phyloP scores from a whole-genome alignment of 192 early-diverging fungal species.

The Coemansia sp. region DNA sequence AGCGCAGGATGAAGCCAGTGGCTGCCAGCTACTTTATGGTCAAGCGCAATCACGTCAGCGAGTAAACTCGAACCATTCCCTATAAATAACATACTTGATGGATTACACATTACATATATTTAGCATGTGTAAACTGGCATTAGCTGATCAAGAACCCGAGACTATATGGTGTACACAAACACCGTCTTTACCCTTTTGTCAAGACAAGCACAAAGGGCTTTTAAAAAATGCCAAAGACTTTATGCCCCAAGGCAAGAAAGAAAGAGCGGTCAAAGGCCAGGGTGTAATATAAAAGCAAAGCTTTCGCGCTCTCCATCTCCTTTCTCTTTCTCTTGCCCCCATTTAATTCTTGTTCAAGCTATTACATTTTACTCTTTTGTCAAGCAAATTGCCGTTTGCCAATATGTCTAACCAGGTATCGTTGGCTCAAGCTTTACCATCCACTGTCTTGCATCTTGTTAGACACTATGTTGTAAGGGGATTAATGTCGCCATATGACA shows the following conservation, averaged over 20 bases:
- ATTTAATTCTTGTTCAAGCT: no score
- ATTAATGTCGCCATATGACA: background rate
- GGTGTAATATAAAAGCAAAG: no score
- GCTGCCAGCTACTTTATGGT: constrained; percentile 40
- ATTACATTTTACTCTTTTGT: background rate
- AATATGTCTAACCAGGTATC: background rate
- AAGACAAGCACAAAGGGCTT: no score
- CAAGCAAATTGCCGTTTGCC: background rate
- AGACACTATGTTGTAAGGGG: background rate
- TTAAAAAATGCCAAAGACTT: no score
- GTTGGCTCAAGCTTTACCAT: background rate
- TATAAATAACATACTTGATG: background rate
- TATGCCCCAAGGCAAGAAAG: no score
- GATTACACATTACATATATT: background rate
- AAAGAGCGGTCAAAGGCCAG: no score
- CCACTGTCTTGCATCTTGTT: background rate
- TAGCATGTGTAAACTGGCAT: no score
- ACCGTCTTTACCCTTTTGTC: no score
- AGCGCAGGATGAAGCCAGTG: constrained; percentile 33
- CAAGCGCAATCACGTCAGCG: constrained; percentile 25
- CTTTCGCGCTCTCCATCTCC: no score
- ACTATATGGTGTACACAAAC: no score
- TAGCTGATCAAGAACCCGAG: no score
- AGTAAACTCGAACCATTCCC: background rate
- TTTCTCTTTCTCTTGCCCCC: no score